phyloP scores from a whole-genome alignment of 177 flowering plant species.

The Vitis hybrid region DNA sequence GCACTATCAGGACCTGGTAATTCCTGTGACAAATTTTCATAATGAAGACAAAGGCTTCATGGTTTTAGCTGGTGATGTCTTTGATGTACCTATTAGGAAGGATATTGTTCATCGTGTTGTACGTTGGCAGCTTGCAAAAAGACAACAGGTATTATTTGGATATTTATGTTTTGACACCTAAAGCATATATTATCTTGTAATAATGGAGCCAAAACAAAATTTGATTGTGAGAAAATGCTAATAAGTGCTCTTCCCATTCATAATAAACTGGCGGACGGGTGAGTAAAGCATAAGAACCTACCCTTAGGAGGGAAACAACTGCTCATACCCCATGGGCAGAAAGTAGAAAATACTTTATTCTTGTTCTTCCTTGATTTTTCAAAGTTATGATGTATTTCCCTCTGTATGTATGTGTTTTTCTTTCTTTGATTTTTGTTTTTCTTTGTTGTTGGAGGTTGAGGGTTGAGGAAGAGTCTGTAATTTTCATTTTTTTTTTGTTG shows the following conservation, averaged over 20 bases:
- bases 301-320: too few species aligned
- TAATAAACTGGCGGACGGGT: too few species aligned
- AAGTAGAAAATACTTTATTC: too few species aligned
- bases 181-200: neutral
- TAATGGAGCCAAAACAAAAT: neutral
- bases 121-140: conserved; percentile 95
- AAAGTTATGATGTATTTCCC: too few species aligned
- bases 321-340: too few species aligned
- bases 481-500: neutral
- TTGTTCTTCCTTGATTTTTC: too few species aligned
- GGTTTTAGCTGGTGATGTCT: conserved; percentile 94
- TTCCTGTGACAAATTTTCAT: conserved; percentile 81
- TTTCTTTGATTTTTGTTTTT: neutral
- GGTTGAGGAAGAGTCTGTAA: neutral
- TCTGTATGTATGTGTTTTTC: neutral
- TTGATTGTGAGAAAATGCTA: too few species aligned
- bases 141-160: conserved; percentile 67
- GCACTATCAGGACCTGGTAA: conserved; percentile 68
- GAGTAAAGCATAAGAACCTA: too few species aligned
- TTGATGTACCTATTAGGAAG: conserved; percentile 93
- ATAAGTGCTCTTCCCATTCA: too few species aligned
- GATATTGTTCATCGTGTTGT: conserved; percentile 97
- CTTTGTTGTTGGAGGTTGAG: neutral
- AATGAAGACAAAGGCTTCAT: conserved; percentile 87
- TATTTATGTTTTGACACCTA: neutral